Conservation (phyloP, 2,329 filamentous ascomycete species). For the Pseudocercospora cruenta region DNA sequence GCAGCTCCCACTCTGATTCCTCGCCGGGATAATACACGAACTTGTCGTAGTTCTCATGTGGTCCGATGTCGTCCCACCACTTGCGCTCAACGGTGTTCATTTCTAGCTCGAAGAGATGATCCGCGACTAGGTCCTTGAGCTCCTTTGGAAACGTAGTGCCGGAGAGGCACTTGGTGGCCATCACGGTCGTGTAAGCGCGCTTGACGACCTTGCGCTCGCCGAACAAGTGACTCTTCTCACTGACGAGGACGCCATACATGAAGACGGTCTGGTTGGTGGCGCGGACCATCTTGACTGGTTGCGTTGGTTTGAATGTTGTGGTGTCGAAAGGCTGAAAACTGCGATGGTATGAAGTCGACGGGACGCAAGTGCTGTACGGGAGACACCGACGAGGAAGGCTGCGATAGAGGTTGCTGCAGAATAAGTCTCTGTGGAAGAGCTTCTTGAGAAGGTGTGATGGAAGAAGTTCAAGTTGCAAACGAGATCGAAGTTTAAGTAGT, state of each 20-base stretch:
- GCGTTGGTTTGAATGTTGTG: no score
- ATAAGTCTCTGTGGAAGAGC: no score
- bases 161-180: not conserved
- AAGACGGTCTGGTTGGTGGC: not conserved
- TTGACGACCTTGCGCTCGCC: not conserved
- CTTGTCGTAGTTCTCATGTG: not conserved
- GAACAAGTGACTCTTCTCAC: not conserved
- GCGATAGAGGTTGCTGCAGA: no score
- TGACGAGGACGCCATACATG: not conserved
- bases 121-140: not conserved
- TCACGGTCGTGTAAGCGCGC: not conserved
- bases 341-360: no score
- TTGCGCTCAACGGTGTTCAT: not conserved
- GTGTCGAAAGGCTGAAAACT: no score
- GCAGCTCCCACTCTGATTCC: not conserved
- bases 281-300: no score
- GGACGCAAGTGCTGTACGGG: no score
- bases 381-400: no score
- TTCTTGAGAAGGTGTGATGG: no score
- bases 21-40: not conserved
- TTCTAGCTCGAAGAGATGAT: not conserved
- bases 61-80: not conserved
- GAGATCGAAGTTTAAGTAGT: not conserved
- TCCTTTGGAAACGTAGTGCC: not conserved
- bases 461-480: not conserved